Percentiles rank a stretch among this genome's conserved stretches.
phyloP scores from a whole-genome alignment of 148 eudicot species.

The Oxyria digyna region DNA sequence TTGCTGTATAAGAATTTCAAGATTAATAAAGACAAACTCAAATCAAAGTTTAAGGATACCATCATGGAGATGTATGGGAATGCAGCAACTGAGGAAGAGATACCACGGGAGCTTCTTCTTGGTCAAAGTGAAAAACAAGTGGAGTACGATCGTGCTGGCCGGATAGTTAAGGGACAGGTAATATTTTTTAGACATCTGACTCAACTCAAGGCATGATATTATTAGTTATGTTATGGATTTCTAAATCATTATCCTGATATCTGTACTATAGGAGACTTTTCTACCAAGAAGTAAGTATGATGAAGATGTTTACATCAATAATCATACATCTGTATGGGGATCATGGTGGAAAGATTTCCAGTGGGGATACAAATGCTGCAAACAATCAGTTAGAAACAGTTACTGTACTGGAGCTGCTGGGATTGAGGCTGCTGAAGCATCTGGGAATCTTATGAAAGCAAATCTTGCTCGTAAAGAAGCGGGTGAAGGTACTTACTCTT shows the following conservation, averaged over 20 bases:
- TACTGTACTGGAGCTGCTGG: constrained; percentile 93
- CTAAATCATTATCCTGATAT: not conserved
- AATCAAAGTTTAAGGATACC: constrained; percentile 53
- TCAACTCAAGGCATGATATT: not conserved
- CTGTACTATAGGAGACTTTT: constrained; percentile 38
- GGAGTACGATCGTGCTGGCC: constrained; percentile 86
- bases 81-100: constrained; percentile 69
- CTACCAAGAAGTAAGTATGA: constrained; percentile 84
- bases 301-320: constrained; percentile 67
- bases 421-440: constrained; percentile 87
- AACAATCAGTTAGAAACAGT: constrained; percentile 60
- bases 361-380: constrained; percentile 91
- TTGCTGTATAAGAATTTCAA: constrained; percentile 62
- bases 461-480: constrained; percentile 92
- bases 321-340: constrained; percentile 83
- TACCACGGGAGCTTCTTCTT: constrained; percentile 71
- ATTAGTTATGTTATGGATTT: not conserved
- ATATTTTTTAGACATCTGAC: not conserved
- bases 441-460: constrained; percentile 76
- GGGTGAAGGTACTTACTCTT: constrained; percentile 31
- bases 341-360: constrained; percentile 93
- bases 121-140: constrained; percentile 91
- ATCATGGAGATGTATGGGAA: constrained; percentile 91
- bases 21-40: constrained; percentile 67
- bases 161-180: constrained; percentile 80